phyloP scores from a whole-genome alignment of 1,284 basidiomycete species.

The Naganishia liquefaciens region DNA sequence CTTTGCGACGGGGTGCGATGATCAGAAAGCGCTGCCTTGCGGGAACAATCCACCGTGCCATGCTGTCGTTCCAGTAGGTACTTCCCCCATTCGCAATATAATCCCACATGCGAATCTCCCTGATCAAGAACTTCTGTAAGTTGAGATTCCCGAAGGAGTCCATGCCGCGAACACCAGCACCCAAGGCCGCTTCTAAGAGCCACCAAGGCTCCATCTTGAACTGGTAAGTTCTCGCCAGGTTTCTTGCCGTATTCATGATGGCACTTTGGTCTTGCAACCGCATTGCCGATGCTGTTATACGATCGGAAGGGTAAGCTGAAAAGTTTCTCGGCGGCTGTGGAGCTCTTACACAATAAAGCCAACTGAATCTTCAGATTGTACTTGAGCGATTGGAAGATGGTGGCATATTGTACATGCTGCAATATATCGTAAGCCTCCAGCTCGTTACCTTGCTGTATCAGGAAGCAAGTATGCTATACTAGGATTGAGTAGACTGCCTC shows the following conservation, averaged over 20 bases:
- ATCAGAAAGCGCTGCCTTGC: not conserved
- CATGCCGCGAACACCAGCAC: conserved; percentile 22
- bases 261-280: conserved; percentile 18
- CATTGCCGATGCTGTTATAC: conserved; percentile 20
- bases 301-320: not conserved
- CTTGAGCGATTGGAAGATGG: conserved; percentile 27
- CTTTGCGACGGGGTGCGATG: not conserved
- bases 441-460: conserved; percentile 25
- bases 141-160: conserved; percentile 30
- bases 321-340: not conserved
- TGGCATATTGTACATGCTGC: conserved; percentile 30
- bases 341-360: conserved; percentile 18
- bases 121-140: conserved; percentile 33
- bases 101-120: conserved; percentile 30
- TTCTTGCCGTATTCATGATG: conserved; percentile 26
- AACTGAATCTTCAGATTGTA: conserved; percentile 26
- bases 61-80: conserved; percentile 30
- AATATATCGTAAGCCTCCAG: conserved; percentile 28
- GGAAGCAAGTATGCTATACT: conserved; percentile 20
- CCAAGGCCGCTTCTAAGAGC: conserved; percentile 28
- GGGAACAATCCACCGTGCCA: conserved; percentile 29
- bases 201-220: conserved; percentile 30
- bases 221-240: conserved; percentile 29
- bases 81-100: conserved; percentile 25
- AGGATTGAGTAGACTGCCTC: not conserved